Conservation (phyloP, 805 yeast genomes). For the Lipomyces starkeyi region DNA sequence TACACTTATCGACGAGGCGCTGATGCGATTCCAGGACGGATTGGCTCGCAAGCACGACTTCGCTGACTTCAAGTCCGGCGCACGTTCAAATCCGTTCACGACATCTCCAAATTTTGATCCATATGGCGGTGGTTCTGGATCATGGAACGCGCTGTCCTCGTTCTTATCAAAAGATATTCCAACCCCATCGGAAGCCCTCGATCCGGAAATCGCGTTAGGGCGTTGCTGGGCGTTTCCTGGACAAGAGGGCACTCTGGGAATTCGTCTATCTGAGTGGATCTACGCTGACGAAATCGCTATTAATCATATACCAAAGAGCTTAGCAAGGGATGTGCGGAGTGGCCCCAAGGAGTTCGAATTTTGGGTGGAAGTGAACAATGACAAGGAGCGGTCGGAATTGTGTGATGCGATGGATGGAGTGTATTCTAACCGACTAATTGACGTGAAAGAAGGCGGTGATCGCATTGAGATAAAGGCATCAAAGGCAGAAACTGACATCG, state of each 20-base stretch:
- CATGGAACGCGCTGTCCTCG: constrained; percentile 24
- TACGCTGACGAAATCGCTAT: constrained; percentile 40
- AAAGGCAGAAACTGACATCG: background rate
- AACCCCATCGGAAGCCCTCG: constrained; percentile 33
- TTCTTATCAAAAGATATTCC: constrained; percentile 14
- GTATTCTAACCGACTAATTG: background rate
- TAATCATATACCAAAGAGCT: constrained; percentile 40
- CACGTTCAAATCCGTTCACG: constrained; percentile 37
- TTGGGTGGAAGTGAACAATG: constrained; percentile 41
- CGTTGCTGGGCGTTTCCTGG: constrained; percentile 48
- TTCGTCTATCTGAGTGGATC: constrained; percentile 40
- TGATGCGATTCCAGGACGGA: constrained; percentile 25
- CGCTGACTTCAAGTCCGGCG: constrained; percentile 40
- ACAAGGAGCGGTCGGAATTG: constrained; percentile 18
- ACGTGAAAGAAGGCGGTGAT: constrained; percentile 3
- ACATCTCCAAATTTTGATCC: constrained; percentile 40
- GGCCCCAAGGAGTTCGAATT: constrained; percentile 45
- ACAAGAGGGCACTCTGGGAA: constrained; percentile 41
- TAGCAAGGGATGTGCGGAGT: constrained; percentile 37
- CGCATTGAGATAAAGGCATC: constrained; percentile 10
- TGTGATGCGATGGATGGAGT: constrained; percentile 7
- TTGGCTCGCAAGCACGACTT: constrained; percentile 29
- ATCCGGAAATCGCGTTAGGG: constrained; percentile 38
- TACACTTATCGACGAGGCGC: constrained; percentile 30
- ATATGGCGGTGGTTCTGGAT: constrained; percentile 3